Evolutionary conservation across 495 filamentous ascomycete genomes (phyloP).

Genomic region (Haplographium delicatum): DNA sequence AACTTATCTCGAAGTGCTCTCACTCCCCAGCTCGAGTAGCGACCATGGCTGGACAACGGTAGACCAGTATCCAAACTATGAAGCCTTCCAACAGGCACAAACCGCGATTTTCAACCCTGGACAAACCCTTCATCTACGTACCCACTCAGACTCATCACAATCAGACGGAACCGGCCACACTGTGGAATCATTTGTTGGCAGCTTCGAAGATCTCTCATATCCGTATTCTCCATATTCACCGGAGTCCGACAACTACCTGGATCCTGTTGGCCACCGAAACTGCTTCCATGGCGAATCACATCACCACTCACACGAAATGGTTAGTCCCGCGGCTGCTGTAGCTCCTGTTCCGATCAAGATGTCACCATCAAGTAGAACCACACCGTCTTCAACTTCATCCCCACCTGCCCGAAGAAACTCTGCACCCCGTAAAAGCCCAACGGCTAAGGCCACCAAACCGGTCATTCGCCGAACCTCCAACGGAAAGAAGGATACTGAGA

Average conservation of each 20-base stretch:
- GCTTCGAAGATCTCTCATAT: slow-evolving; percentile 73
- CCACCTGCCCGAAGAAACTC: slow-evolving; percentile 50
- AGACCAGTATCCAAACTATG: slow-evolving; percentile 49
- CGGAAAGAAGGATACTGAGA: slow-evolving; percentile 76
- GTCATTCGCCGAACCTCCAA: slow-evolving; percentile 70
- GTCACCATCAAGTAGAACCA: slow-evolving; percentile 50
- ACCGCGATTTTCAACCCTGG: slow-evolving; percentile 78
- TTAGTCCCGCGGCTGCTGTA: slow-evolving; percentile 63
- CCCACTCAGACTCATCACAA: slow-evolving; percentile 77
- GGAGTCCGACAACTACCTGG: slow-evolving; percentile 55
- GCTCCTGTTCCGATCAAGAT: slow-evolving; percentile 67
- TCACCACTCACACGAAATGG: slow-evolving; percentile 34
- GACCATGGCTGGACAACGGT: slow-evolving; percentile 81
- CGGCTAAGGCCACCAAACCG: slow-evolving; percentile 72
- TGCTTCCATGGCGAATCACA: slow-evolving; percentile 43
- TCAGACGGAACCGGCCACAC: slow-evolving; percentile 54
- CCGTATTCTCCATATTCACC: slow-evolving; percentile 70
- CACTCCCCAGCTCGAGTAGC: slow-evolving; percentile 67
- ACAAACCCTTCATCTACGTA: slow-evolving; percentile 78
- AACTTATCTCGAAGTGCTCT: slow-evolving; percentile 77
- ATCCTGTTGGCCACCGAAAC: slow-evolving; percentile 43
- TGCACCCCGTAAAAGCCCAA: slow-evolving; percentile 66
- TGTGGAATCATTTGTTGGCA: slow-evolving; percentile 61
- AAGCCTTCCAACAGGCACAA: slow-evolving; percentile 44
- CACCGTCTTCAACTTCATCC: slow-evolving; percentile 51